phyloP scores from a whole-genome alignment of 2,329 filamentous ascomycete genomes.

The Scytalidium lignicola region DNA sequence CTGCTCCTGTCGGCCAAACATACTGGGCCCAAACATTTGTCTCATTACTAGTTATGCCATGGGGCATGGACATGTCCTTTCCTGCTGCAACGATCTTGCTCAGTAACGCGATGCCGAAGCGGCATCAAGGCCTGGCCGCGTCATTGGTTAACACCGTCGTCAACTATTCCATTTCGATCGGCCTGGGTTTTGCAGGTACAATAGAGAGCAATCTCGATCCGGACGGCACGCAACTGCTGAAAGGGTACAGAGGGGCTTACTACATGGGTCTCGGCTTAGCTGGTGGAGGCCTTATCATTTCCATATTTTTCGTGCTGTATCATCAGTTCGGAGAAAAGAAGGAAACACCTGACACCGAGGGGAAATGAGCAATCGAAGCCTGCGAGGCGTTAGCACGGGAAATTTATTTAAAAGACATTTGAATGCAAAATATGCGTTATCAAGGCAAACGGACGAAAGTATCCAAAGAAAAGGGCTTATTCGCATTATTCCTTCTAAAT shows the following conservation, averaged over 20 bases:
- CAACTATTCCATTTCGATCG: conserved; percentile 64
- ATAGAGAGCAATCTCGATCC: conserved; percentile 42
- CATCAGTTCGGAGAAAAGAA: background rate
- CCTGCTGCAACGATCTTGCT: conserved; percentile 58
- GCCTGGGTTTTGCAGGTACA: conserved; percentile 61
- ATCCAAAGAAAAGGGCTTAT: too few relatives aligned
- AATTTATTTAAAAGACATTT: too few relatives aligned
- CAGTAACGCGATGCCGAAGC: conserved; percentile 41
- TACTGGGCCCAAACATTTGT: conserved; percentile 63
- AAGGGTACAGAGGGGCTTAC: conserved; percentile 11
- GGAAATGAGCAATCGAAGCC: too few relatives aligned
- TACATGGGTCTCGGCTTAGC: conserved; percentile 12
- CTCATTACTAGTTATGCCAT: conserved; percentile 50
- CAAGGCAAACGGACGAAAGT: too few relatives aligned
- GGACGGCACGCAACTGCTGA: conserved; percentile 7
- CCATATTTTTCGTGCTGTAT: background rate
- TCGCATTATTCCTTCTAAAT: too few relatives aligned
- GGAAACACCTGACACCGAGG: too few relatives aligned
- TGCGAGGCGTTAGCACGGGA: too few relatives aligned
- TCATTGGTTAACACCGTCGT: conserved; percentile 59
- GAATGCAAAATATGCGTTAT: too few relatives aligned
- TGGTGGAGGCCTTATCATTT: background rate
- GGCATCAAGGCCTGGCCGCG: conserved; percentile 46
- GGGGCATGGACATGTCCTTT: conserved; percentile 63
- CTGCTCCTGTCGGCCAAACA: conserved; percentile 46